Base-by-base conservation (phyloP, 148 eudicot genomes). In the Amaranthus hypochondriacus region DNA sequence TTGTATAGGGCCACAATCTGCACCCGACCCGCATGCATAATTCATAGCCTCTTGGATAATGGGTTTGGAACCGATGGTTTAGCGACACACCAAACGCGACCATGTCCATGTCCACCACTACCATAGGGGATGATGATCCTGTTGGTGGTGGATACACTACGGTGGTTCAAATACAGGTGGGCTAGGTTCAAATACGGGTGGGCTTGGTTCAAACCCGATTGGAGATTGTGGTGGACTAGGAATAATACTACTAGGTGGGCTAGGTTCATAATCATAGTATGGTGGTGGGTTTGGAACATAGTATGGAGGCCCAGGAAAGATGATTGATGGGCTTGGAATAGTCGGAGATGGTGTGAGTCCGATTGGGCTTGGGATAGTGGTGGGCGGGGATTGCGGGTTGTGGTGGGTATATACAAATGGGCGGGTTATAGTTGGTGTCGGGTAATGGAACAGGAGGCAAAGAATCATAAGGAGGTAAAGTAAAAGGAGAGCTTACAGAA, bases 1-100 rank as follows among this genome's bases (percentile, higher is more conserved):
- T 66, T 79, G 85, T 7, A 92, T 55, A 1, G 97, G 92, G 7
- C 73, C 80, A 71, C 97, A 92, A 18, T 79, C 78, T 39, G 82
- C 82, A 43, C 82, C 82, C 3, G 82, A 79, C 8, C 78, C 78
- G 75, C 82, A 79, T 14, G 82, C 82, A 79, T 79, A 79, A 44
- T 79, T 70, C 82, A 79, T 74, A 5, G 75, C 82, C 60, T 74
- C 78, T n/a, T 74, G 75, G 6, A 79, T 71, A 52, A 75, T 58
- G 78, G 78, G 61, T 79, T 78, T 0, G 82, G 82, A 44, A 75
- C 78, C 0, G 82, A 74, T 7, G 78, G 81, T 49, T 75, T 74
- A 2, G 78, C 82, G 39, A 79, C 82, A 10, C 82, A 79, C 82
- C 82, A 84, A 71, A 75, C 74, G 7, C 51, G 4, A 46, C 73